These are phyloP conservation scores for Solanum neorickii DNA, from an alignment of 257 asterid genomes.

Conservation along the genomic window DNA sequence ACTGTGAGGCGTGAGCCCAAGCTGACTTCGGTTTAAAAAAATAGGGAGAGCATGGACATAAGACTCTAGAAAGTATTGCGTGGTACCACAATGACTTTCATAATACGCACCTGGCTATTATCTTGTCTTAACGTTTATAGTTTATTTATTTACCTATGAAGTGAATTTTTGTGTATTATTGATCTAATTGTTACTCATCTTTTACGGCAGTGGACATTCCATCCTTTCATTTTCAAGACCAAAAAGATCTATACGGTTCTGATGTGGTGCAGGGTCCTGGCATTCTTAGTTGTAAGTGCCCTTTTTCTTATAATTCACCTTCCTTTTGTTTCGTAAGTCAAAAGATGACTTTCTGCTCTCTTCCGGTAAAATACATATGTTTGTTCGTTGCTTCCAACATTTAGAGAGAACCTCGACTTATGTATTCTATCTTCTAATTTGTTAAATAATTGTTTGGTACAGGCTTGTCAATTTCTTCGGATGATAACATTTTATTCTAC, in stretches of 20 bases:
- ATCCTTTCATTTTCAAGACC: slow-evolving; percentile 82
- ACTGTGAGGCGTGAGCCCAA: not conserved
- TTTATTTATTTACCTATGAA: not conserved
- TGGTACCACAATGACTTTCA: not conserved
- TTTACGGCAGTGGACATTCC: slow-evolving; percentile 87
- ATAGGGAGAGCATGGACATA: not conserved
- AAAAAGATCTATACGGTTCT: slow-evolving; percentile 90
- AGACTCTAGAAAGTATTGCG: not conserved
- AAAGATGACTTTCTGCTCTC: not conserved
- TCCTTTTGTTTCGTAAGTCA: not conserved
- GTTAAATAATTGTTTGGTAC: slow-evolving; percentile 3
- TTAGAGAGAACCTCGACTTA: not conserved
- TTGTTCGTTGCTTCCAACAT: not conserved
- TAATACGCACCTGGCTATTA: not conserved
- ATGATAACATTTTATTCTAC: slow-evolving; percentile 89
- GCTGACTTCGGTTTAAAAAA: not conserved
- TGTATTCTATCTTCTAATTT: not conserved
- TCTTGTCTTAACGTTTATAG: not conserved
- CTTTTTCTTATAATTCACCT: not conserved
- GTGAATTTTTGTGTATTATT: not conserved
- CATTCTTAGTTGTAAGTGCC: slow-evolving; percentile 83
- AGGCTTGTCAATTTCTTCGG: slow-evolving; percentile 91
- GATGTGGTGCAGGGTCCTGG: slow-evolving; percentile 92
- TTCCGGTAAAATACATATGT: not conserved
- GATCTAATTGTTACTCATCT: slow-evolving; percentile 6